Conservation (phyloP, 1,284 basidiomycete genomes). For the Microbotryomycetes sp. region DNA sequence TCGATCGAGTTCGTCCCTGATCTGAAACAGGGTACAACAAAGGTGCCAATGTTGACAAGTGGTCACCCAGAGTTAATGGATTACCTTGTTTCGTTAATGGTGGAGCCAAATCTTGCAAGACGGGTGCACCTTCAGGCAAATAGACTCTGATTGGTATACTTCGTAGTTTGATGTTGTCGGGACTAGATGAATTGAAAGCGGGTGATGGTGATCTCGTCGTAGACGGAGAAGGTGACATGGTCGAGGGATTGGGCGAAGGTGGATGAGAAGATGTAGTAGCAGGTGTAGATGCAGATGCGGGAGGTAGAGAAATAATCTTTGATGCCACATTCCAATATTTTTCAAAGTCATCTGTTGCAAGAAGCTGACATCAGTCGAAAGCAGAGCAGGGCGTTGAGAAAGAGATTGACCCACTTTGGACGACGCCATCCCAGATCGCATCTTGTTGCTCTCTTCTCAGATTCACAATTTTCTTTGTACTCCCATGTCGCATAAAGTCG, state of each 20-base stretch:
- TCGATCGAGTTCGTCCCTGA: slow-evolving; percentile 47
- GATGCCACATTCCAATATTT: slow-evolving; percentile 85
- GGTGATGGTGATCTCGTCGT: slow-evolving; percentile 50
- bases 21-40: slow-evolving; percentile 46
- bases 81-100: slow-evolving; percentile 60
- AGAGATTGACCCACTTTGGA: slow-evolving; percentile 17
- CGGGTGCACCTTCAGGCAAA: slow-evolving; percentile 75
- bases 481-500: slow-evolving; percentile 91
- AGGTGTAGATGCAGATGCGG: slow-evolving; percentile 34
- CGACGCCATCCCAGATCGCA: slow-evolving; percentile 87
- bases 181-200: too few species aligned
- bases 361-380: not conserved
- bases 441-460: slow-evolving; percentile 83
- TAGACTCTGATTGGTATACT: slow-evolving; percentile 84
- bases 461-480: slow-evolving; percentile 81
- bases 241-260: slow-evolving; percentile 46
- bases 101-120: slow-evolving; percentile 78
- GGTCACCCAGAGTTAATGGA: slow-evolving; percentile 43
- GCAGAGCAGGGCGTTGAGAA: not conserved
- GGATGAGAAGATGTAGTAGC: slow-evolving; percentile 42
- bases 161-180: slow-evolving; percentile 64
- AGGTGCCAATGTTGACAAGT: slow-evolving; percentile 45
- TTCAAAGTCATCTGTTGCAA: slow-evolving; percentile 75
- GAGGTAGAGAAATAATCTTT: slow-evolving; percentile 57
- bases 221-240: slow-evolving; percentile 49